phyloP scores from a whole-genome alignment of 2,329 filamentous ascomycete species.

The Ophiostoma perfectum region DNA sequence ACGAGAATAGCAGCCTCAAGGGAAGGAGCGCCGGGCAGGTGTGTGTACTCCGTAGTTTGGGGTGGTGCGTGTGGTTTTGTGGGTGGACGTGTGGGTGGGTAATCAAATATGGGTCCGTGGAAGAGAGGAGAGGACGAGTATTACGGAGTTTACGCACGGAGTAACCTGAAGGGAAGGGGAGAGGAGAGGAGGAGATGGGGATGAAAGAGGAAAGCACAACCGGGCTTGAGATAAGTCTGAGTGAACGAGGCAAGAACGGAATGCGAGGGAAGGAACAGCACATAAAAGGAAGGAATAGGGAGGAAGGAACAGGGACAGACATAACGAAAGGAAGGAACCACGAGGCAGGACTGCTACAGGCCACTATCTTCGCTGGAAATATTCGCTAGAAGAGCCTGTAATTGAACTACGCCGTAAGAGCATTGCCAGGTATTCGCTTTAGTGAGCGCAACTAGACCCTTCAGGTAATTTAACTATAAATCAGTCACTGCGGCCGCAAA shows the following conservation, averaged over 20 bases:
- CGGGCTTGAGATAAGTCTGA: neutral
- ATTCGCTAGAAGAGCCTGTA: no score
- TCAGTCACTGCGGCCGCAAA: no score
- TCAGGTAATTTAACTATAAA: no score
- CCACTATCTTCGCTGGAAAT: no score
- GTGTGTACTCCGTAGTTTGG: neutral
- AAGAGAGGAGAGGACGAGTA: slow-evolving; percentile 12
- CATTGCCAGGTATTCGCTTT: no score
- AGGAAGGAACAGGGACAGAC: no score
- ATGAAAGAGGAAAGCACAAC: neutral
- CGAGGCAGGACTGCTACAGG: no score
- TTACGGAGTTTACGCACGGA: neutral
- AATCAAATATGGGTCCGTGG: neutral
- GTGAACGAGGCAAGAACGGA: neutral
- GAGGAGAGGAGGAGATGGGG: neutral
- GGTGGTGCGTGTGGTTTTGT: slow-evolving; percentile 10
- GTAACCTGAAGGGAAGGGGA: neutral
- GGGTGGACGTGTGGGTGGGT: slow-evolving; percentile 6
- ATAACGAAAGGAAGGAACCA: no score
- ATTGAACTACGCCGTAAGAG: no score
- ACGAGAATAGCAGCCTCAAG: neutral
- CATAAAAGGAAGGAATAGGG: no score
- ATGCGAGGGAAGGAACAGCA: no score
- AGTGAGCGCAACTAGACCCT: no score
- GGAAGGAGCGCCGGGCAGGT: slow-evolving; percentile 8